These are phyloP conservation scores for Cymodocea nodosa DNA, from an alignment of 116 monocot species.

Conservation along the genomic window DNA sequence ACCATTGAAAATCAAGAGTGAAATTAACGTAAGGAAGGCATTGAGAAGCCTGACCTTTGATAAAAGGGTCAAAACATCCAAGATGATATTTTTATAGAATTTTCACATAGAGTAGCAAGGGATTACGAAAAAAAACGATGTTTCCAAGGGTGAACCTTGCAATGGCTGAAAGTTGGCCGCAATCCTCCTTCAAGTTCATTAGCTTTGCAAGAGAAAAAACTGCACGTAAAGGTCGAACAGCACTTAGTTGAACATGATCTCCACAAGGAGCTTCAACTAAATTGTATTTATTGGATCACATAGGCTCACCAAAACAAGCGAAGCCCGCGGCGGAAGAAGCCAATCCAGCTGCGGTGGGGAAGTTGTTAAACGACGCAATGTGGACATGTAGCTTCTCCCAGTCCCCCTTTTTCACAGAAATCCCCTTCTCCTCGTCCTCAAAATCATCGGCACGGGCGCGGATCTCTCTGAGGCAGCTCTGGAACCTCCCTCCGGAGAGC, in stretches of 20 bases:
- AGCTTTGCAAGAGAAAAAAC: conserved; percentile 90
- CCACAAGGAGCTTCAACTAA: too few species aligned
- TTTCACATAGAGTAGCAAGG: too few species aligned
- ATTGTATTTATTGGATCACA: too few species aligned
- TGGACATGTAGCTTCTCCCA: conserved; percentile 72
- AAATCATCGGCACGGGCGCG: conserved; percentile 51
- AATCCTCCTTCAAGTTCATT: conserved; percentile 87
- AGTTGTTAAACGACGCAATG: conserved; percentile 87
- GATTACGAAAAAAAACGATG: neutral
- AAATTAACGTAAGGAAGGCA: too few species aligned
- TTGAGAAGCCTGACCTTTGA: too few species aligned
- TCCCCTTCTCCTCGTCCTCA: conserved; percentile 67
- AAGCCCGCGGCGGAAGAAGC: conserved; percentile 97
- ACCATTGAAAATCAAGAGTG: too few species aligned
- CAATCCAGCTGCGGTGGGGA: conserved; percentile 87
- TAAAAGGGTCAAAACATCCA: too few species aligned
- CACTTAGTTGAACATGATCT: too few species aligned
- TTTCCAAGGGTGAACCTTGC: conserved; percentile 44
- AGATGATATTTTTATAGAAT: too few species aligned
- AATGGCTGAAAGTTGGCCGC: conserved; percentile 64
- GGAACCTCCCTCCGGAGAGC: conserved; percentile 64
- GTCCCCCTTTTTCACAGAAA: conserved; percentile 53
- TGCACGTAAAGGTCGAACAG: conserved; percentile 13
- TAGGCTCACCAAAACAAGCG: conserved; percentile 64
- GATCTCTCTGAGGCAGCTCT: conserved; percentile 85